Conservation (phyloP, 495 filamentous ascomycete genomes). For the Mytilinidion resinicola region DNA sequence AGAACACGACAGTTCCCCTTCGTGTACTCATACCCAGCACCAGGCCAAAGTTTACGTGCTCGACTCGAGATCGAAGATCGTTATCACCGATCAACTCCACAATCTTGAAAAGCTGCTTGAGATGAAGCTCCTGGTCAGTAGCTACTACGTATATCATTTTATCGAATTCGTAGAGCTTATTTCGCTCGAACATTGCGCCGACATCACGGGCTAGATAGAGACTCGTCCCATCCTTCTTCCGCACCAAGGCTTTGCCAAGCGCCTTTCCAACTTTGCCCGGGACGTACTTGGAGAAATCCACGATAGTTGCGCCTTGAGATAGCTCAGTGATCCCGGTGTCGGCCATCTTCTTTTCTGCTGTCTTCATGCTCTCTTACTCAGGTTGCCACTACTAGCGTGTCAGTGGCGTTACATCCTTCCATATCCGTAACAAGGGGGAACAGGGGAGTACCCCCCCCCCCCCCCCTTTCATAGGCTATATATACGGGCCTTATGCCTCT, state of each 20-base stretch:
- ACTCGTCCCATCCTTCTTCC: conserved; percentile 58
- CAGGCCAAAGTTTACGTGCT: conserved; percentile 67
- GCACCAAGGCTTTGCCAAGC: conserved; percentile 58
- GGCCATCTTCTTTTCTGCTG: conserved; percentile 57
- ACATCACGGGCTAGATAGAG: conserved; percentile 67
- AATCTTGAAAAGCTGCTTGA: conserved; percentile 63
- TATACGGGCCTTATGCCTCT: no score
- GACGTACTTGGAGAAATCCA: conserved; percentile 71
- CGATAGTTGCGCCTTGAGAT: conserved; percentile 81
- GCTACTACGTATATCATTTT: conserved; percentile 72
- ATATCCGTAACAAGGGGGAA: no score
- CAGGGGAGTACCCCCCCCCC: no score
- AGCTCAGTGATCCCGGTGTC: conserved; percentile 68
- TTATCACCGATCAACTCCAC: conserved; percentile 58
- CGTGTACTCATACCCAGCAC: conserved; percentile 60
- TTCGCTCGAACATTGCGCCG: conserved; percentile 55
- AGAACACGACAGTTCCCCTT: conserved; percentile 60
- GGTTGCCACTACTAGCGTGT: no score
- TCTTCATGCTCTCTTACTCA: conserved; percentile 79
- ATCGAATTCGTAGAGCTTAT: conserved; percentile 57
- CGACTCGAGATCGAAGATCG: conserved; percentile 52
- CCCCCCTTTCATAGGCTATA: no score
- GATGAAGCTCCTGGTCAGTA: conserved; percentile 59
- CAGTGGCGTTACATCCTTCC: no score
- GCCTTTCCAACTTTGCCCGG: conserved; percentile 44